Evolutionary conservation across 306 rosid species (phyloP), one percentile per base, ranked within the genome.

Genomic region (Castanopsis chinensis): DNA sequence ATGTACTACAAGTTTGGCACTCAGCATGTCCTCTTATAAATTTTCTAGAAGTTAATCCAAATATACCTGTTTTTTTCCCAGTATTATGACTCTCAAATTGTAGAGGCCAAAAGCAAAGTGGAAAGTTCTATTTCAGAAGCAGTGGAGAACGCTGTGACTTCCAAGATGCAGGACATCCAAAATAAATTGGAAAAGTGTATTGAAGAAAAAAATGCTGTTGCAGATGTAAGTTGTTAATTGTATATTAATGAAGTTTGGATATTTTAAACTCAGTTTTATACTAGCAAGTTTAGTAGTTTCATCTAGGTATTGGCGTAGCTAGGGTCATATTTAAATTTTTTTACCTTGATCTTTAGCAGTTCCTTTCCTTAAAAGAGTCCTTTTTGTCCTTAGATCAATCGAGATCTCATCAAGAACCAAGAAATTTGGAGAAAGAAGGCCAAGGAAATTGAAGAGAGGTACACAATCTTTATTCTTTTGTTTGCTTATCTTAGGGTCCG

Each of bases 361-460:
- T 41, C 8, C n/a, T 15, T 56, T 14, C 27, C 28, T 32, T 81
- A 54, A 64, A 33, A 10, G 49, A 30, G 28, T 61, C 18, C 64
- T 58, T 79, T 80, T 77, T 82, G 74, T 70, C 73, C 71, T 51
- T 82, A 95, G 97, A 63, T 88, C 58, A 91, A 95, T 75, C 86
- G 83, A 59, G 87, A 81, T 60, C 91, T 93, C 84, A 91, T 95
- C 65, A 86, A 91, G 92, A 88, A 85, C 82, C 97, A 93, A 91
- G 90, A 91, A 79, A 67, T 60, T 53, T 87, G 83, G 90, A 75
- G 91, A 45, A 82, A 78, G 21, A 91, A 87, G 80, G 83, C 80
- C 81, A 90, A 93, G 81, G 94, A 88, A 87, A 87, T 79, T 83
- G 94, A 87, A 80, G 92, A 95, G 78, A 89, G 99, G 97, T 95